Evolutionary conservation across 768 basidiomycete species (phyloP).

Genomic region (Phaeotremella fagi): DNA sequence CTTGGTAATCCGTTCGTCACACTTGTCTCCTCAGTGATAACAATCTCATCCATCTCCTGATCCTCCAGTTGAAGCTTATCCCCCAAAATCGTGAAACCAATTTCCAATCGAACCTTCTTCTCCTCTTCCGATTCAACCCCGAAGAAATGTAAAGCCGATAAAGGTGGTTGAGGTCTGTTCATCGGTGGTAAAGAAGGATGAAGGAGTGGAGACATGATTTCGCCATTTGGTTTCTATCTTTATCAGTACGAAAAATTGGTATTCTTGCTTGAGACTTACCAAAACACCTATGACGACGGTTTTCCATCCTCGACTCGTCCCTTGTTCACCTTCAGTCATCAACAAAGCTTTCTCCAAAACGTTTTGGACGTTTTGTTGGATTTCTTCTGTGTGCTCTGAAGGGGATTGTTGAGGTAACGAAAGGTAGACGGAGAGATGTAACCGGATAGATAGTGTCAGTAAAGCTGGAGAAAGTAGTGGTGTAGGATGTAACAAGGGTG

Average conservation of each 20-base stretch:
- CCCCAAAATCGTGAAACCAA: conserved; percentile 21
- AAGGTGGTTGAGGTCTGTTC: conserved; percentile 33
- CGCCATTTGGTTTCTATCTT: neutral
- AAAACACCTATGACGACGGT: conserved; percentile 29
- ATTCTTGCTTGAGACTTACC: conserved; percentile 8
- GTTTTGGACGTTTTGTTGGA: conserved; percentile 13
- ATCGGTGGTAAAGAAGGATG: conserved; percentile 42
- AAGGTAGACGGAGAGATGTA: conserved; percentile 32
- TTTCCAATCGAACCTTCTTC: conserved; percentile 20
- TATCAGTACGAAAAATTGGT: neutral
- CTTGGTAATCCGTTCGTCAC: too few species aligned
- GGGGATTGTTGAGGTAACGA: conserved; percentile 16
- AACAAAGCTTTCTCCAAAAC: conserved; percentile 28
- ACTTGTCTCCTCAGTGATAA: too few species aligned
- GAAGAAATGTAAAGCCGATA: conserved; percentile 38
- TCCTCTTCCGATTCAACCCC: conserved; percentile 34
- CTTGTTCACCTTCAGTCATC: conserved; percentile 28
- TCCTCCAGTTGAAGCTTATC: conserved; percentile 10
- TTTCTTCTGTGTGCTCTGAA: conserved; percentile 2
- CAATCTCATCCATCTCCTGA: conserved; percentile 8
- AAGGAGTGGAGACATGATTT: conserved; percentile 13
- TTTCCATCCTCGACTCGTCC: conserved; percentile 38
- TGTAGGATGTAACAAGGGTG: conserved; percentile 22
- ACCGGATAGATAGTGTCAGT: conserved; percentile 34
- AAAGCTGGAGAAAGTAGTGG: conserved; percentile 29